Base-by-base conservation (phyloP, 441 rosid species). In the Arabidopsis hybrid region DNA sequence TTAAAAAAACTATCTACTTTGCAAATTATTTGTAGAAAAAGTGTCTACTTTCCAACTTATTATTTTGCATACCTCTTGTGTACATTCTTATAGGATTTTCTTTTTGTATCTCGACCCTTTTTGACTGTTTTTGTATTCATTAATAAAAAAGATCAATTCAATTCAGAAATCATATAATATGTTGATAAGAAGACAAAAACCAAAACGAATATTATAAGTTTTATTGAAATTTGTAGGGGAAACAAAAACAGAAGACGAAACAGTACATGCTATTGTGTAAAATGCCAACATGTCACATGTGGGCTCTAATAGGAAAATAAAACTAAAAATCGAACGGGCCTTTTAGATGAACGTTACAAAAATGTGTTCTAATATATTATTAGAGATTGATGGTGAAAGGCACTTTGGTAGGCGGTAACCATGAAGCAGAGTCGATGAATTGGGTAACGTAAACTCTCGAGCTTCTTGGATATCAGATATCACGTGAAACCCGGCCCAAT, bases 401-500 rank as follows among this genome's bases (percentile, higher is more conserved):
- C 11, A 67, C 67, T 18, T 39, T 8, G 12, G 78, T 49, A 1
- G 31, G 5, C 11, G 78, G 67, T 5, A 74, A 46, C 78, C 78
- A 74, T 11, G 67, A 59, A 60, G 16, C 60, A 58, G 60, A 61
- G 55, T 58, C 53, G 55, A 74, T 36, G 46, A 74, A 74, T 18
- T 38, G 18, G 8, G 43, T 35, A 74, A 39, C 51, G 68, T 50
- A 50, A 74, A 74, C 68, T 18, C 55, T 4, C 56, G 46, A 35
- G 78, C 78, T 49, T 74, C 78, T 0, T 12, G 0, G 17, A 16
- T 18, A 60, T 32, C 49, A 0, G 39, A 21, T 3, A 67, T 74
- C 3, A 52, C 57, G 53, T 74, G 78, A 50, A 66, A 67, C 26
- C 78, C 62, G 40, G 49, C 21, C 78, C 78, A 75, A 10, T 31